Conservation (phyloP, 768 basidiomycete genomes). For the Royoungia palumana region DNA sequence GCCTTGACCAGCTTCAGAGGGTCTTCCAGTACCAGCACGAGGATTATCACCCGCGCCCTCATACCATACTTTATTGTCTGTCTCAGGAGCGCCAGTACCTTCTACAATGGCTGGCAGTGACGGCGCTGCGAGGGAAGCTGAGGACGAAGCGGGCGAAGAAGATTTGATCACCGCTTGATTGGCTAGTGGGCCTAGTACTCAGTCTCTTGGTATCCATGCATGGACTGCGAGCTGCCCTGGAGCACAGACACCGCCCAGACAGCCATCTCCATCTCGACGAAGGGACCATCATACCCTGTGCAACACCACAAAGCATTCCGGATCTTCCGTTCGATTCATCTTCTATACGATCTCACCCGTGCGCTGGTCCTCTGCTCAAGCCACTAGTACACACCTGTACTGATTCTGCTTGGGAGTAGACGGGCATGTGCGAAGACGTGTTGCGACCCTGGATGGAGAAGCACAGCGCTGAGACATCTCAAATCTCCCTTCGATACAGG, state of each 20-base stretch:
- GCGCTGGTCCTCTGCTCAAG: conserved; percentile 95
- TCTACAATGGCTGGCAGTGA: conserved; percentile 39
- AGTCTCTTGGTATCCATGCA: conserved; percentile 7
- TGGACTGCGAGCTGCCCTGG: conserved; percentile 7
- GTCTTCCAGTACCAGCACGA: conserved; percentile 20
- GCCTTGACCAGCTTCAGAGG: conserved; percentile 37
- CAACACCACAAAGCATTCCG: conserved; percentile 61
- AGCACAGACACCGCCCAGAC: conserved; percentile 39
- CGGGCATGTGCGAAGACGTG: too few relatives aligned
- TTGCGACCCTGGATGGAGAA: too few relatives aligned
- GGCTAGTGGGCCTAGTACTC: conserved; percentile 28
- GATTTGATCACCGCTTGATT: conserved; percentile 14
- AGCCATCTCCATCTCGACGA: conserved; percentile 82
- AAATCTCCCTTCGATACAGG: conserved; percentile 43
- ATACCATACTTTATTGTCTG: conserved; percentile 76
- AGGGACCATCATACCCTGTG: conserved; percentile 18
- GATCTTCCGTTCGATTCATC: conserved; percentile 54
- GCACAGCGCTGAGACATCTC: too few relatives aligned
- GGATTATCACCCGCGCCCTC: conserved; percentile 46
- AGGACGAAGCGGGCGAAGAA: conserved; percentile 12
- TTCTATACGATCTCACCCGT: conserved; percentile 86
- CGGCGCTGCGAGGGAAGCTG: conserved; percentile 17
- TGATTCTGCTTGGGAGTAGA: conserved; percentile 89
- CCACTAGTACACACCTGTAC: conserved; percentile 73
- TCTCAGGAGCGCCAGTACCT: conserved; percentile 52